A percentile compares a stretch with the other conserved stretches of the same genome.
phyloP scores from a whole-genome alignment of 1,139 yeast species.

The Pichia sp. region DNA sequence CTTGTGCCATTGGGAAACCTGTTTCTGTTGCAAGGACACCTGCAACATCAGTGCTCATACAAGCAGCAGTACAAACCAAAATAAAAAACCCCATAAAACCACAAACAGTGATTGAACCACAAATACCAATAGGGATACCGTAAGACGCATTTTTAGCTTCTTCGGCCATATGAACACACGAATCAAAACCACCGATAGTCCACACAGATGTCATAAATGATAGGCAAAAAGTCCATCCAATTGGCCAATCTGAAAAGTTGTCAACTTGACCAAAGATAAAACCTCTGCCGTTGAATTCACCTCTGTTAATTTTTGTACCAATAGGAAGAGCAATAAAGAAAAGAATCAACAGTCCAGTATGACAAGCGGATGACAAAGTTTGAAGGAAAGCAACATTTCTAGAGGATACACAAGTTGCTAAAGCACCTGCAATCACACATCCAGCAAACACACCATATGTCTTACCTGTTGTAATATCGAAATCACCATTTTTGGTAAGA shows the following conservation, averaged over 20 bases:
- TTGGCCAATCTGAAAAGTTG: slow-evolving; percentile 48
- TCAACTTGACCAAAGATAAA: slow-evolving; percentile 50
- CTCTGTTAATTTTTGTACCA: slow-evolving; percentile 29
- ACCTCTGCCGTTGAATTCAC: slow-evolving; percentile 31
- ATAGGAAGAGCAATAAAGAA: slow-evolving; percentile 65
- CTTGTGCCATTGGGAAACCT: slow-evolving; percentile 56
- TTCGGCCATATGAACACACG: slow-evolving; percentile 65
- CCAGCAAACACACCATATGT: slow-evolving; percentile 50
- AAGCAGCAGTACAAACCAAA: slow-evolving; percentile 45
- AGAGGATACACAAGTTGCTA: slow-evolving; percentile 41
- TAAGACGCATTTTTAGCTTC: slow-evolving; percentile 58
- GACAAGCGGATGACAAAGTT: slow-evolving; percentile 46
- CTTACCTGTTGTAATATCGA: slow-evolving; percentile 36
- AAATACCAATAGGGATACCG: slow-evolving; percentile 59
- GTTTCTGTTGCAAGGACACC: slow-evolving; percentile 34
- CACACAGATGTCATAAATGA: slow-evolving; percentile 55
- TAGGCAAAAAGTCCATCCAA: slow-evolving; percentile 54
- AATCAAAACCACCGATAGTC: slow-evolving; percentile 63
- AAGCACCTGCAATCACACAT: slow-evolving; percentile 35
- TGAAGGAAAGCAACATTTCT: slow-evolving; percentile 50
- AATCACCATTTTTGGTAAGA: slow-evolving; percentile 38
- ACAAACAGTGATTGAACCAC: slow-evolving; percentile 49
- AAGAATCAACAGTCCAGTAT: slow-evolving; percentile 43
- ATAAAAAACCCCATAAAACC: slow-evolving; percentile 54
- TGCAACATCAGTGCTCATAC: slow-evolving; percentile 44